Evolutionary conservation across 2,329 filamentous ascomycete species (phyloP).

Genomic region (Escovopsis sp.): DNA sequence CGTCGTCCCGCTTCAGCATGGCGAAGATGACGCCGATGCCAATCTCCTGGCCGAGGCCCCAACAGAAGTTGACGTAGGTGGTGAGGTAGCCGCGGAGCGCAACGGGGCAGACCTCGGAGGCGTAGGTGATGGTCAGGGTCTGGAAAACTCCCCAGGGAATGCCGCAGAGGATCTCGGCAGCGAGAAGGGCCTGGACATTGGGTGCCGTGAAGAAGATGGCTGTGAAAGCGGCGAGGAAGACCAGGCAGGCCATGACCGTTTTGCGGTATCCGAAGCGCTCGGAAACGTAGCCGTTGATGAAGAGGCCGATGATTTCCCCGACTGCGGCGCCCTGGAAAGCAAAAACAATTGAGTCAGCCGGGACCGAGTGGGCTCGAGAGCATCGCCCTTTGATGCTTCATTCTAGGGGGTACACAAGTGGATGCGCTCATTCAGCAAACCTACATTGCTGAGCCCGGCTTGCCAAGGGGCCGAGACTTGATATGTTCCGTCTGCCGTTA

Average conservation of each 20-base stretch:
- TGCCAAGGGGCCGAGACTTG: slow-evolving; percentile 49
- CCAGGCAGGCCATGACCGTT: slow-evolving; percentile 45
- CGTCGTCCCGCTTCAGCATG: slow-evolving; percentile 48
- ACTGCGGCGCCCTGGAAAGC: slow-evolving; percentile 10
- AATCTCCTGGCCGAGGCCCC: slow-evolving; percentile 61
- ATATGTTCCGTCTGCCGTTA: slow-evolving; percentile 29
- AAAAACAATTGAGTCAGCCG: no score
- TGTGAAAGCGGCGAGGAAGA: slow-evolving; percentile 40
- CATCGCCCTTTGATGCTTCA: no score
- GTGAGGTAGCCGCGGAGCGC: slow-evolving; percentile 57
- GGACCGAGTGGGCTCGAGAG: no score
- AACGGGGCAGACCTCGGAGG: slow-evolving; percentile 58
- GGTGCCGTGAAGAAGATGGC: slow-evolving; percentile 51
- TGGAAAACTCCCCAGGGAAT: slow-evolving; percentile 49
- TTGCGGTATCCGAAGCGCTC: slow-evolving; percentile 55
- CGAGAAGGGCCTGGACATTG: slow-evolving; percentile 42
- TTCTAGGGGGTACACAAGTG: no score
- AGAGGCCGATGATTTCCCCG: slow-evolving; percentile 52
- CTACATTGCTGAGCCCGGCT: slow-evolving; percentile 41
- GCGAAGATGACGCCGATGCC: slow-evolving; percentile 59
- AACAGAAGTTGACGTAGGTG: slow-evolving; percentile 65
- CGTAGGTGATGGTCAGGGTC: slow-evolving; percentile 48
- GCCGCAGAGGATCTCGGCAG: slow-evolving; percentile 48
- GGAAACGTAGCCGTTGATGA: slow-evolving; percentile 50
- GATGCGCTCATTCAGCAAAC: slow-evolving; percentile 8